A percentile compares a stretch with the other conserved stretches of the same genome.
Conservation (phyloP, 1,139 yeast genomes). For the Taphrina communis region DNA sequence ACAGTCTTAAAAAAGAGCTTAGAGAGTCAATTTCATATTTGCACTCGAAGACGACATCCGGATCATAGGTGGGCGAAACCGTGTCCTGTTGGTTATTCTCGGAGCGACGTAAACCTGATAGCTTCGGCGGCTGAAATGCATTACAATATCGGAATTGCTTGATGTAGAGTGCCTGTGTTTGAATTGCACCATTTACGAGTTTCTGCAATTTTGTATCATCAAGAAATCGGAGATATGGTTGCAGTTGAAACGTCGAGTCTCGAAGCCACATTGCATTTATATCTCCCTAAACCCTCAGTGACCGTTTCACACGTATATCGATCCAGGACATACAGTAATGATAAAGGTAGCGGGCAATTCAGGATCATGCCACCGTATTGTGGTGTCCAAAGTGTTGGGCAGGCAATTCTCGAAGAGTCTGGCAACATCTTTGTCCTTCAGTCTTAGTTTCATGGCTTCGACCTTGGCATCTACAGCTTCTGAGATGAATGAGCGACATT, state of each 20-base stretch:
- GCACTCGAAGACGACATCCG: constrained; percentile 80
- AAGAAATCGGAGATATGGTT: constrained; percentile 71
- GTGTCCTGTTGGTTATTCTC: constrained; percentile 27
- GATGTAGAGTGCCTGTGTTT: constrained; percentile 64
- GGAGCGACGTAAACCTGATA: constrained; percentile 10
- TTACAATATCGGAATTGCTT: constrained; percentile 39
- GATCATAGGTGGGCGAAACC: constrained; percentile 48
- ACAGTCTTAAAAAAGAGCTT: constrained; percentile 76
- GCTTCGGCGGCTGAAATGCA: constrained; percentile 41
- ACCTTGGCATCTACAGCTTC: constrained; percentile 68
- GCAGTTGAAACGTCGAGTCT: constrained; percentile 82
- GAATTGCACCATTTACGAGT: constrained; percentile 76
- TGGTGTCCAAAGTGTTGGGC: constrained; percentile 88
- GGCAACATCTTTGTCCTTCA: constrained; percentile 69
- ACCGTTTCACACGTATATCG: background rate
- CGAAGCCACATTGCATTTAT: constrained; percentile 86
- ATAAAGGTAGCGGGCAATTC: constrained; percentile 63
- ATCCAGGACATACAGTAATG: constrained; percentile 58
- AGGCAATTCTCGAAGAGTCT: constrained; percentile 79
- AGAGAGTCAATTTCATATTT: constrained; percentile 87
- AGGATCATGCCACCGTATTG: constrained; percentile 71
- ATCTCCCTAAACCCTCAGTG: constrained; percentile 54
- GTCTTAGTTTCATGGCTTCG: constrained; percentile 58
- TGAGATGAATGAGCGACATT: constrained; percentile 76
- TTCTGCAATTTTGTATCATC: constrained; percentile 60